These are phyloP conservation scores for Microbotryum violaceum DNA, from an alignment of 1,284 basidiomycete species.

Conservation along the genomic window DNA sequence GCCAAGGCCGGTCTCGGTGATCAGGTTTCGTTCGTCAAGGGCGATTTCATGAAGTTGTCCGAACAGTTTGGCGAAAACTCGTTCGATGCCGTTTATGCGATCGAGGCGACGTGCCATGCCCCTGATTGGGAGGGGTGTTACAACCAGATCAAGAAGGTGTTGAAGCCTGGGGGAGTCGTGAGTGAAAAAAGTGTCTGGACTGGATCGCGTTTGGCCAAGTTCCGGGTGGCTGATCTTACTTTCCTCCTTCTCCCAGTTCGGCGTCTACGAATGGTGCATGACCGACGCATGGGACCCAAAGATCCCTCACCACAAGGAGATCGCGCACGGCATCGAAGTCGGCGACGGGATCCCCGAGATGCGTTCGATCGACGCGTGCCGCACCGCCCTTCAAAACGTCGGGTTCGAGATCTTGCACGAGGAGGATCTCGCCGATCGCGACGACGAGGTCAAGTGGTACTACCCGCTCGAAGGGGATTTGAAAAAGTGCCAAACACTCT, in stretches of 20 bases:
- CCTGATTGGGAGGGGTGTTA: constrained; percentile 95
- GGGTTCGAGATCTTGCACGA: constrained; percentile 86
- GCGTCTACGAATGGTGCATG: constrained; percentile 99
- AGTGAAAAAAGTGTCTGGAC: constrained; percentile 42
- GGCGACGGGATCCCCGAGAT: constrained; percentile 98
- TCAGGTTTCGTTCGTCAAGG: constrained; percentile 75
- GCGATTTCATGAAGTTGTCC: constrained; percentile 88
- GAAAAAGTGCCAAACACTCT: constrained; percentile 80
- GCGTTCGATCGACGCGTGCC: constrained; percentile 66
- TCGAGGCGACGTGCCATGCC: constrained; percentile 93
- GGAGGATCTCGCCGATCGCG: constrained; percentile 84
- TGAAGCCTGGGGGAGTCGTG: constrained; percentile 93
- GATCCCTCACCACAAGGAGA: constrained; percentile 74
- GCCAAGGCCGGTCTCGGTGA: constrained; percentile 65
- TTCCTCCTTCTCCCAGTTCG: constrained; percentile 54
- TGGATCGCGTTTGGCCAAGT: background rate
- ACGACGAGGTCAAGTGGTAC: constrained; percentile 63
- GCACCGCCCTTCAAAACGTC: constrained; percentile 70
- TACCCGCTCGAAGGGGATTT: constrained; percentile 88
- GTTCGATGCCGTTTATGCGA: constrained; percentile 85
- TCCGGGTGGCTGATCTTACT: too few relatives aligned
- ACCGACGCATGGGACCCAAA: constrained; percentile 87
- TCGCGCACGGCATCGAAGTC: constrained; percentile 67
- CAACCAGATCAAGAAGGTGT: constrained; percentile 82
- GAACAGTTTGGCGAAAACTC: constrained; percentile 89